A percentile compares a stretch with the other conserved stretches of the same genome.
These are phyloP conservation scores for Phytophthora macrochlamydospora DNA, from an alignment of 352 stramenopile species.

Conservation along the genomic window DNA sequence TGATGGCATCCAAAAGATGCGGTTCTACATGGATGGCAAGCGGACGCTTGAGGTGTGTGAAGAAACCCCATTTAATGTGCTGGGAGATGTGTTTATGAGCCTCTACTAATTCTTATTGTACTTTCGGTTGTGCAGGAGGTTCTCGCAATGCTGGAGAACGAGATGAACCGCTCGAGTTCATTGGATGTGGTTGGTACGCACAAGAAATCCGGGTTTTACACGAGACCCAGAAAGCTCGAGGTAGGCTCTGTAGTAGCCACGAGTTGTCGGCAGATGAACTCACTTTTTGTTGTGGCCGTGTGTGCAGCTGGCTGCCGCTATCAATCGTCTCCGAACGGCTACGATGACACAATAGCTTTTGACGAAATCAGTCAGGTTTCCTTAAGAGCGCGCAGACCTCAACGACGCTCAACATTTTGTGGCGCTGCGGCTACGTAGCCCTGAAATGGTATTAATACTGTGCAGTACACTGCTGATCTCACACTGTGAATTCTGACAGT, in stretches of 20 bases:
- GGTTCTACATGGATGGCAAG: slow-evolving; percentile 68
- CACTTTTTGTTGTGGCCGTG: slow-evolving; percentile 8
- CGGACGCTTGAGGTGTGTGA: slow-evolving; percentile 48
- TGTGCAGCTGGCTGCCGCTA: slow-evolving; percentile 79
- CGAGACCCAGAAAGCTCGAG: slow-evolving; percentile 83
- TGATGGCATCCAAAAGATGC: slow-evolving; percentile 61
- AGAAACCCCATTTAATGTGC: neutral
- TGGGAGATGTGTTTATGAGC: neutral
- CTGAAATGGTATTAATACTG: too few species aligned
- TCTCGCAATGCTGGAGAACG: slow-evolving; percentile 63
- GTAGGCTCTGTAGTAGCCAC: slow-evolving; percentile 24
- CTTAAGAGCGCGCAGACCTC: too few species aligned
- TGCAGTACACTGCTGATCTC: too few species aligned
- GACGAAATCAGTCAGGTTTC: too few species aligned
- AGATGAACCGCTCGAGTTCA: slow-evolving; percentile 66
- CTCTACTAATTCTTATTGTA: neutral
- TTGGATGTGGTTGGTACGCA: slow-evolving; percentile 64
- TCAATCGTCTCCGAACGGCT: slow-evolving; percentile 85
- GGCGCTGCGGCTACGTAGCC: too few species aligned
- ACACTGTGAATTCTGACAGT: too few species aligned
- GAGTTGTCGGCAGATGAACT: neutral
- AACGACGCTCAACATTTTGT: too few species aligned
- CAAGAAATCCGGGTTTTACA: slow-evolving; percentile 76
- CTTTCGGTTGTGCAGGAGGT: slow-evolving; percentile 47
- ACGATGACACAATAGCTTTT: slow-evolving; percentile 62